phyloP scores from a whole-genome alignment of 2,329 filamentous ascomycete genomes.

The Alternaria sp. region DNA sequence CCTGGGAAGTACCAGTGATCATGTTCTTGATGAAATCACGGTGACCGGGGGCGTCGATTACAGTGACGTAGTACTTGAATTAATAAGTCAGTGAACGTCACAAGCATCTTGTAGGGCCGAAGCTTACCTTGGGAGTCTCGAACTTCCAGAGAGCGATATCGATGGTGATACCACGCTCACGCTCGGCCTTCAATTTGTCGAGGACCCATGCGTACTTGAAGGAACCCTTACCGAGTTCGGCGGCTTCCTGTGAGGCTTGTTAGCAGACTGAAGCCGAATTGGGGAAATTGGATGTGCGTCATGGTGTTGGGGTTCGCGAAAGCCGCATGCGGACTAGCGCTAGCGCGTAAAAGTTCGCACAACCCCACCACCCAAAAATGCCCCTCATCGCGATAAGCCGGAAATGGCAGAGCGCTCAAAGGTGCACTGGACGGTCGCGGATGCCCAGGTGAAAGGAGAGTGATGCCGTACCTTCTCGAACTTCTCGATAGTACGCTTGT shows the following conservation, averaged over 20 bases:
- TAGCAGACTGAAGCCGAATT: slow-evolving; percentile 31
- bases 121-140: slow-evolving; percentile 77
- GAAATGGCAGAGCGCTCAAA: slow-evolving; percentile 36
- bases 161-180: slow-evolving; percentile 99
- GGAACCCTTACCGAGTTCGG: slow-evolving; percentile 99
- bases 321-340: slow-evolving; percentile 40
- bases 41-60: slow-evolving; percentile 73
- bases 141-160: slow-evolving; percentile 99
- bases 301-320: slow-evolving; percentile 42
- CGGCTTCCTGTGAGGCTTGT: slow-evolving; percentile 77
- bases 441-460: slow-evolving; percentile 23
- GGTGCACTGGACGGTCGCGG: slow-evolving; percentile 22
- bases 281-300: slow-evolving; percentile 33
- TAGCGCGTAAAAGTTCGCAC: slow-evolving; percentile 47
- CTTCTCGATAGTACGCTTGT: slow-evolving; percentile 99
- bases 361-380: slow-evolving; percentile 49
- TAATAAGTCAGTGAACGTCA: too few relatives aligned
- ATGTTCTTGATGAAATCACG: slow-evolving; percentile 99
- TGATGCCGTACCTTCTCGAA: slow-evolving; percentile 91
- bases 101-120: too few relatives aligned
- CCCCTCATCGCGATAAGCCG: slow-evolving; percentile 46
- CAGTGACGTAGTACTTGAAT: too few relatives aligned
- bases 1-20: slow-evolving; percentile 99
- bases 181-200: slow-evolving; percentile 99
- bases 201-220: slow-evolving; percentile 99